phyloP scores from a whole-genome alignment of 805 yeast species.

The Candida vaughaniae region DNA sequence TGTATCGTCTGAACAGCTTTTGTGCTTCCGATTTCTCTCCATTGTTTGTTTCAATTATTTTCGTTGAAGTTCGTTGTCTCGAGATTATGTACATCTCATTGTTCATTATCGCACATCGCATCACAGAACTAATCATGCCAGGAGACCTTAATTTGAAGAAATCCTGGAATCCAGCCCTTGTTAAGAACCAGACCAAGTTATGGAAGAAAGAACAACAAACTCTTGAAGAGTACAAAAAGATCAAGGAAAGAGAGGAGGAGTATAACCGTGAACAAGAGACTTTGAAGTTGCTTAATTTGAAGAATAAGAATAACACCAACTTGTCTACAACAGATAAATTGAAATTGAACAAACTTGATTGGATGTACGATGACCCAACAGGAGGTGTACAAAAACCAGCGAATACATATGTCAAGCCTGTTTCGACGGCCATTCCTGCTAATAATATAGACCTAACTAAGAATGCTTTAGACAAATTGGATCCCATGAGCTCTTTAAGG shows the following conservation, averaged over 20 bases:
- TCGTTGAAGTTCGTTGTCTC: too few relatives aligned
- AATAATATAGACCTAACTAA: constrained; percentile 31
- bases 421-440: constrained; percentile 13
- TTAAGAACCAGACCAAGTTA: constrained; percentile 81
- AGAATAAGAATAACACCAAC: constrained; percentile 33
- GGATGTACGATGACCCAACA: constrained; percentile 78
- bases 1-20: too few relatives aligned
- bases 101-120: too few relatives aligned
- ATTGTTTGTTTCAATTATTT: too few relatives aligned
- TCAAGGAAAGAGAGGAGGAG: constrained; percentile 63
- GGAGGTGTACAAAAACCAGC: neutral
- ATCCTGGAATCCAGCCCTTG: constrained; percentile 93
- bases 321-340: constrained; percentile 35
- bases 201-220: constrained; percentile 81
- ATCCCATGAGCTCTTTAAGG: constrained; percentile 7
- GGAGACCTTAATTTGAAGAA: constrained; percentile 87
- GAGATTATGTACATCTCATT: too few relatives aligned
- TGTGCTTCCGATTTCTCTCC: too few relatives aligned
- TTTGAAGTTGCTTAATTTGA: constrained; percentile 51
- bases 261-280: constrained; percentile 60
- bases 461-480: constrained; percentile 16
- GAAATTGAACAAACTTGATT: constrained; percentile 55
- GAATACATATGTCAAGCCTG: neutral
- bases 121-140: too few relatives aligned
- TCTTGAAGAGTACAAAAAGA: constrained; percentile 63